Percentiles rank a stretch among this genome's conserved stretches.
Conservation (phyloP, 2,329 filamentous ascomycete genomes). For the Aspergillus brunneoviolaceus region DNA sequence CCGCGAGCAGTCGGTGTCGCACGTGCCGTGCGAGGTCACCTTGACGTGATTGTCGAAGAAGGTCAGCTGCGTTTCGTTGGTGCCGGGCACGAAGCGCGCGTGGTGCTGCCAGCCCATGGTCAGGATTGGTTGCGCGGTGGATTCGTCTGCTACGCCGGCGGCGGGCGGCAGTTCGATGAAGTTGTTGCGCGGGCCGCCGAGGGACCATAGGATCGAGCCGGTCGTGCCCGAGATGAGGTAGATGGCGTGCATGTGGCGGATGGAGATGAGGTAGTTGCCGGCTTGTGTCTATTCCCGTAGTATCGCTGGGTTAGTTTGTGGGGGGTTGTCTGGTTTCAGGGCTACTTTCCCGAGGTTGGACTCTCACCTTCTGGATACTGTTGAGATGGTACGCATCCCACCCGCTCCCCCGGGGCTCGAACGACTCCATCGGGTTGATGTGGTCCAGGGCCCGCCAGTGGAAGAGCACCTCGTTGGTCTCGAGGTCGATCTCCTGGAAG, state of each 20-base stretch:
- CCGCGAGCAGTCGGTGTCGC: conserved; percentile 11
- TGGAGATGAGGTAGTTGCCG: conserved; percentile 12
- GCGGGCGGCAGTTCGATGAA: conserved; percentile 5
- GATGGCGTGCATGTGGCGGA: conserved; percentile 9
- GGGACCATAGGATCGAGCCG: conserved; percentile 7
- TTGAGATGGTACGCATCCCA: conserved; percentile 15
- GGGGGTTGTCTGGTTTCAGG: not conserved
- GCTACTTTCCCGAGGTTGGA: not conserved
- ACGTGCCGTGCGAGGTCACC: conserved; percentile 6
- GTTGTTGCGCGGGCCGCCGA: conserved; percentile 8
- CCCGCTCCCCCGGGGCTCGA: conserved; percentile 3
- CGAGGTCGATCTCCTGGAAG: conserved; percentile 10
- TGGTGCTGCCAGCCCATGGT: conserved; percentile 11
- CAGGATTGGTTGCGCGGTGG: conserved; percentile 1
- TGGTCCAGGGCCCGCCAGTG: conserved; percentile 9
- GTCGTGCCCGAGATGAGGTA: conserved; percentile 7
- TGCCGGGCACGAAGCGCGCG: conserved; percentile 6
- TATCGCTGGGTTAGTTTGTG: not conserved
- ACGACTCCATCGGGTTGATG: conserved; percentile 9
- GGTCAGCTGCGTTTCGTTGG: conserved; percentile 8
- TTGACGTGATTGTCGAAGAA: conserved; percentile 14
- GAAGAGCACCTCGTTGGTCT: conserved; percentile 9
- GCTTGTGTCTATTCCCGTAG: conserved; percentile 5
- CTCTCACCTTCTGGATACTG: conserved; percentile 11
- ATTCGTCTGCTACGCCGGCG: not conserved